A percentile compares a stretch with the other conserved stretches of the same genome.
These are phyloP conservation scores for Solanum peruvianum DNA, from an alignment of 257 asterid genomes.

Conservation along the genomic window DNA sequence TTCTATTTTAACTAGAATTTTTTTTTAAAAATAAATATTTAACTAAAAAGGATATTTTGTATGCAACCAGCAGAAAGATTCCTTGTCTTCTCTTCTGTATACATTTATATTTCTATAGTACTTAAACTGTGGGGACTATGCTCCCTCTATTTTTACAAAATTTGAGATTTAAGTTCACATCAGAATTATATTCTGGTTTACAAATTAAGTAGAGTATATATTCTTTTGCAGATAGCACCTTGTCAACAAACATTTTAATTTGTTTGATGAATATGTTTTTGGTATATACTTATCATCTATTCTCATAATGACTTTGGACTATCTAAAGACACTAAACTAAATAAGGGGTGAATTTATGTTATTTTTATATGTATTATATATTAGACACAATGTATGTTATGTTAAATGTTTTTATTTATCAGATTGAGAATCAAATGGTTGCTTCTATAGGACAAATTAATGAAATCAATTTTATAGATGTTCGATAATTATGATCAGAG, in stretches of 20 bases:
- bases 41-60: background rate
- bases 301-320: background rate
- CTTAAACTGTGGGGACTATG: background rate
- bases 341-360: background rate
- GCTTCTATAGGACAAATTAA: background rate
- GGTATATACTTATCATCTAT: background rate
- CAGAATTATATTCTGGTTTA: too few species aligned
- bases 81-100: conserved; percentile 11
- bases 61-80: conserved; percentile 41
- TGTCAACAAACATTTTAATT: background rate
- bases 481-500: background rate
- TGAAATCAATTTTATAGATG: background rate
- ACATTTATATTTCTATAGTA: conserved; percentile 4
- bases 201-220: background rate
- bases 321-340: background rate
- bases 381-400: background rate
- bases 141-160: background rate
- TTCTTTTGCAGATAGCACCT: background rate
- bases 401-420: background rate
- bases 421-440: background rate
- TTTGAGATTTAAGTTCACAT: background rate
- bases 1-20: background rate
- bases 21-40: background rate
- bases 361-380: background rate
- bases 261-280: background rate